These are phyloP conservation scores for Candida sanyiensis DNA, from an alignment of 805 yeast species.

Conservation along the genomic window DNA sequence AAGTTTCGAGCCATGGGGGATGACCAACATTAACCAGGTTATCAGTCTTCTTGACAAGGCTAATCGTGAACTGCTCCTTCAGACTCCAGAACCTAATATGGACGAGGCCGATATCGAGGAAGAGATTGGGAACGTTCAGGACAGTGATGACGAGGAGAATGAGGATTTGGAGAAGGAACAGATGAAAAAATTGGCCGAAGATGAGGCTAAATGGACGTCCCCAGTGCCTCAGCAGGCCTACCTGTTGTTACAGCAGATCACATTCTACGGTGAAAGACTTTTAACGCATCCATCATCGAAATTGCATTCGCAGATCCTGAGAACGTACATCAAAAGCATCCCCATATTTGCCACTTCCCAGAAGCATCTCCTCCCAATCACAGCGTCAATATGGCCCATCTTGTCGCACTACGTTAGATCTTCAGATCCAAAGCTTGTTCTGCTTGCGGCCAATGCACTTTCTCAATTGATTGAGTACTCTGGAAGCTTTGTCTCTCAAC, in stretches of 20 bases:
- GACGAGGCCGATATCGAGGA: slow-evolving; percentile 38
- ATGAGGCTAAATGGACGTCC: slow-evolving; percentile 52
- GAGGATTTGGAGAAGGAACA: slow-evolving; percentile 24
- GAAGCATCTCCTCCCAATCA: slow-evolving; percentile 40
- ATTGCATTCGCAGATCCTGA: slow-evolving; percentile 52
- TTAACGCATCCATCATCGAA: slow-evolving; percentile 60
- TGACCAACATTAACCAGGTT: slow-evolving; percentile 39
- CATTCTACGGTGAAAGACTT: slow-evolving; percentile 62
- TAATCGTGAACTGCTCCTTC: slow-evolving; percentile 27
- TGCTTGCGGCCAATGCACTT: slow-evolving; percentile 27
- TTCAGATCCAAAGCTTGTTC: slow-evolving; percentile 26
- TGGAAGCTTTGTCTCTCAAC: slow-evolving; percentile 42
- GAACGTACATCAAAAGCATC: slow-evolving; percentile 37
- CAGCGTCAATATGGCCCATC: slow-evolving; percentile 51
- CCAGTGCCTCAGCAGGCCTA: slow-evolving; percentile 61
- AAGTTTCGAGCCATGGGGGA: slow-evolving; percentile 35
- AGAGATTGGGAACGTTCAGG: slow-evolving; percentile 28
- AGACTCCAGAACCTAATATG: slow-evolving; percentile 23
- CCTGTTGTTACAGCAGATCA: slow-evolving; percentile 50
- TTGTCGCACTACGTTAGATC: slow-evolving; percentile 21
- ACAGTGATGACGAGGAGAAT: slow-evolving; percentile 28
- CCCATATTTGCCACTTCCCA: slow-evolving; percentile 51
- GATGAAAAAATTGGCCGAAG: slow-evolving; percentile 23
- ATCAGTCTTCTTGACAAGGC: slow-evolving; percentile 36
- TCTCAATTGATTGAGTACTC: slow-evolving; percentile 29